These are phyloP conservation scores for Pneumocystis canis DNA, from an alignment of 1,139 yeast species.

Conservation along the genomic window DNA sequence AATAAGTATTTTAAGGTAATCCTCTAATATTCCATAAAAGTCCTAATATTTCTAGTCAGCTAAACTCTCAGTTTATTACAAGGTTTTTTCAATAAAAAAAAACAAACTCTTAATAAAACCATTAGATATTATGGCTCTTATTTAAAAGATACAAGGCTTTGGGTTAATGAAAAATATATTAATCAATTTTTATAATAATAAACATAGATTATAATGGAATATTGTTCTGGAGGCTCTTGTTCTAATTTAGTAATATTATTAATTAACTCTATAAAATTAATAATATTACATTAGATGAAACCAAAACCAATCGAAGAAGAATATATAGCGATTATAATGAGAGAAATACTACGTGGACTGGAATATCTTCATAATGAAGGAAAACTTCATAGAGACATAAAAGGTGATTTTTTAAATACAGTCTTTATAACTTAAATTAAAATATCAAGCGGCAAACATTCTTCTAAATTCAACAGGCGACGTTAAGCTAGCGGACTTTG, in stretches of 20 bases:
- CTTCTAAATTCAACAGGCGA: conserved; percentile 47
- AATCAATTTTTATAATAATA: neutral
- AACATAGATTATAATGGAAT: conserved; percentile 63
- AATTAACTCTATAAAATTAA: conserved; percentile 11
- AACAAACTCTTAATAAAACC: neutral
- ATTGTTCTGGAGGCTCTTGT: conserved; percentile 85
- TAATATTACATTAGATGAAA: conserved; percentile 25
- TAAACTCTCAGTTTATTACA: conserved; percentile 5
- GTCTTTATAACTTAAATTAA: neutral
- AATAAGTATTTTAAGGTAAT: conserved; percentile 51
- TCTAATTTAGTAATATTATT: conserved; percentile 37
- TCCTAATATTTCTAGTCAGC: conserved; percentile 31
- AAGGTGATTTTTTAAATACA: conserved; percentile 19
- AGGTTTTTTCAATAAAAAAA: neutral
- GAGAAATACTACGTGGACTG: conserved; percentile 49
- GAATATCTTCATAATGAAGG: conserved; percentile 56
- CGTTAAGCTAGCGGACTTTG: conserved; percentile 71
- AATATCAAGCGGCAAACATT: conserved; percentile 48
- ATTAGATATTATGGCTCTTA: conserved; percentile 44
- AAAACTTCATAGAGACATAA: conserved; percentile 73
- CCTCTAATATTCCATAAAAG: conserved; percentile 24
- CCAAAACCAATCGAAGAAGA: conserved; percentile 42
- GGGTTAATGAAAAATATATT: conserved; percentile 19
- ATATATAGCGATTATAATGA: conserved; percentile 42
- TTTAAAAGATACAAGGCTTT: conserved; percentile 49